Percentiles rank a stretch among this genome's conserved stretches.
Conservation (phyloP, 805 yeast species). For the Hanseniaspora osmophila region DNA sequence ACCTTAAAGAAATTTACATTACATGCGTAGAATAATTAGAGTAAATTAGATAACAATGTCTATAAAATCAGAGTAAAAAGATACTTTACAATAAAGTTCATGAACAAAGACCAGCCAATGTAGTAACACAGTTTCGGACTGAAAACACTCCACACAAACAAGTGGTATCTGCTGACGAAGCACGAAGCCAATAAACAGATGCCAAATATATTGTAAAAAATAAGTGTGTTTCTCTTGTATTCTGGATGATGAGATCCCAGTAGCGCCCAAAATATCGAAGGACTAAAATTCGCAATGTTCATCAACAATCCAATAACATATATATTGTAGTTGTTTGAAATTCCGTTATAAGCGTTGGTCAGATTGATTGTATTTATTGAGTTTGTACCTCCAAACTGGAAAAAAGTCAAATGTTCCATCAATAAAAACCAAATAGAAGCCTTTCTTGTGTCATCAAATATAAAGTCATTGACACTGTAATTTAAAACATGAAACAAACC, state of each 20-base stretch:
- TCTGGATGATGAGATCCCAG: constrained; percentile 12
- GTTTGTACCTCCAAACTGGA: constrained; percentile 81
- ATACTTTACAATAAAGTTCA: constrained; percentile 30
- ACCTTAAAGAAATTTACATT: too few relatives aligned
- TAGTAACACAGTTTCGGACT: constrained; percentile 81
- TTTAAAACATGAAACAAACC: constrained; percentile 23
- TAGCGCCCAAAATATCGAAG: constrained; percentile 70
- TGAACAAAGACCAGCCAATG: constrained; percentile 54
- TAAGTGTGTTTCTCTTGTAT: constrained; percentile 18
- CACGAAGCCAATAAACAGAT: constrained; percentile 55
- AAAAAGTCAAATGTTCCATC: constrained; percentile 66
- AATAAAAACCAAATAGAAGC: constrained; percentile 15
- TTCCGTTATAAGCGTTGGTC: constrained; percentile 85
- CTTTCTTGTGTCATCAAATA: constrained; percentile 20
- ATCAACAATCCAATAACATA: constrained; percentile 63
- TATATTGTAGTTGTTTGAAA: constrained; percentile 49
- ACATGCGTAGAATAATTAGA: neutral
- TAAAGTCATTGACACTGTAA: constrained; percentile 1
- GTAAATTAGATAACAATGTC: neutral
- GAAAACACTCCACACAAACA: constrained; percentile 95
- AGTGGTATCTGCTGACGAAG: constrained; percentile 58
- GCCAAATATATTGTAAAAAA: constrained; percentile 49
- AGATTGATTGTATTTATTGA: constrained; percentile 84
- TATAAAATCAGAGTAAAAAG: constrained; percentile 9
- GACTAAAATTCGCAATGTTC: constrained; percentile 71